These are phyloP conservation scores for Taphrina wiesneri DNA, from an alignment of 1,139 yeast genomes.

Conservation along the genomic window DNA sequence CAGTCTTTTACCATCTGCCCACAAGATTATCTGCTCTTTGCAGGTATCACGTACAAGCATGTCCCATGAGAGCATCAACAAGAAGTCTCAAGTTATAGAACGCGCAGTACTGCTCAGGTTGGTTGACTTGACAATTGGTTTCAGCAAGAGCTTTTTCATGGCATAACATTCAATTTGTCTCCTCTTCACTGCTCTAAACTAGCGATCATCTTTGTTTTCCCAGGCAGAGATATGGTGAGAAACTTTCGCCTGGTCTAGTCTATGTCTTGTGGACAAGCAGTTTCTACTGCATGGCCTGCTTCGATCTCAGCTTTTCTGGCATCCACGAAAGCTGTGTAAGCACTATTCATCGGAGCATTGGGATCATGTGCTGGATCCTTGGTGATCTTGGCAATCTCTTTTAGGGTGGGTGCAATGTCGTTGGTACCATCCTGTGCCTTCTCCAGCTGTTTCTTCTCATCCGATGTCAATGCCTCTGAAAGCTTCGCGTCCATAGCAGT, in stretches of 20 bases:
- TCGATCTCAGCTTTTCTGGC: conserved; percentile 9
- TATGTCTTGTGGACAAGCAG: conserved; percentile 9
- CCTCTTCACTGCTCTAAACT: too few relatives aligned
- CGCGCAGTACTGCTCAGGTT: too few relatives aligned
- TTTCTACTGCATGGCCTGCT: conserved; percentile 6
- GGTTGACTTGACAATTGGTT: too few relatives aligned
- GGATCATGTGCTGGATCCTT: background rate
- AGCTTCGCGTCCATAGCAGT: conserved; percentile 8
- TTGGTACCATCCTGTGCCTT: conserved; percentile 10
- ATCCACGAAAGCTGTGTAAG: background rate
- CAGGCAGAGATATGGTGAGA: background rate
- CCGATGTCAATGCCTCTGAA: conserved; percentile 6
- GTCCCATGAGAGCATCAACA: too few relatives aligned
- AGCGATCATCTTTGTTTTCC: too few relatives aligned
- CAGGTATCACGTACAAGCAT: too few relatives aligned
- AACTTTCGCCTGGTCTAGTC: background rate
- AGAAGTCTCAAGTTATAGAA: too few relatives aligned
- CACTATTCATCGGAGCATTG: background rate
- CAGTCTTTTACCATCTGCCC: too few relatives aligned
- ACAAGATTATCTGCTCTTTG: background rate
- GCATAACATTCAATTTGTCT: too few relatives aligned
- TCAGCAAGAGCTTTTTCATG: too few relatives aligned
- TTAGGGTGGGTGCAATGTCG: conserved; percentile 6
- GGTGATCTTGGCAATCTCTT: background rate
- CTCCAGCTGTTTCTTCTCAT: background rate